Conservation (phyloP, 2,329 filamentous ascomycete species). For the Bipolaris victoriae region DNA sequence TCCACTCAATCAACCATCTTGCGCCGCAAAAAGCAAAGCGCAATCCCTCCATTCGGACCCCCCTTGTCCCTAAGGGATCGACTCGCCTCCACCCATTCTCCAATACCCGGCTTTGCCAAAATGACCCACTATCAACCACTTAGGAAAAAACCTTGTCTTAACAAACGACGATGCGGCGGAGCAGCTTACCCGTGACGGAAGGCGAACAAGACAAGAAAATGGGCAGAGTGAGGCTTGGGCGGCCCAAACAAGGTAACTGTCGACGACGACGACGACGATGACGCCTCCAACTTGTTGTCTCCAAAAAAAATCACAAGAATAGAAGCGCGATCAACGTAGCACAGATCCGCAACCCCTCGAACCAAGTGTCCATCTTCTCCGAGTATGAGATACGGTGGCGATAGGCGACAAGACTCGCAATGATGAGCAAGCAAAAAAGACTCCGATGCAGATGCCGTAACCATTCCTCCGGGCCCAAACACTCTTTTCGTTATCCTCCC, state of each 20-base stretch:
- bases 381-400: too few species aligned
- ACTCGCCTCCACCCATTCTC: conserved; percentile 7
- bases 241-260: neutral
- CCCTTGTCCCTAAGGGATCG: conserved; percentile 2
- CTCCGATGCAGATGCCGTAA: neutral
- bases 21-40: neutral
- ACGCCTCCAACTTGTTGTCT: neutral
- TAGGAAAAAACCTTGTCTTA: conserved; percentile 2
- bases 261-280: neutral
- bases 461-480: conserved; percentile 5
- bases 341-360: too few species aligned
- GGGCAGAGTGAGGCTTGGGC: neutral
- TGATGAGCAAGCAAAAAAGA: conserved; percentile 3
- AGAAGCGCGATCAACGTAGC: too few species aligned
- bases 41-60: neutral
- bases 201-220: neutral
- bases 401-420: neutral
- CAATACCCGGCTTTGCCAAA: neutral
- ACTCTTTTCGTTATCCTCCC: neutral
- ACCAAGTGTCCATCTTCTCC: too few species aligned
- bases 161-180: neutral
- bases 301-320: too few species aligned
- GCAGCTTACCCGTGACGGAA: neutral
- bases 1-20: too few species aligned
- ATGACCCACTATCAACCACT: neutral